Conservation (phyloP, 2,329 filamentous ascomycete species). For the Trichoderma arundinaceum region DNA sequence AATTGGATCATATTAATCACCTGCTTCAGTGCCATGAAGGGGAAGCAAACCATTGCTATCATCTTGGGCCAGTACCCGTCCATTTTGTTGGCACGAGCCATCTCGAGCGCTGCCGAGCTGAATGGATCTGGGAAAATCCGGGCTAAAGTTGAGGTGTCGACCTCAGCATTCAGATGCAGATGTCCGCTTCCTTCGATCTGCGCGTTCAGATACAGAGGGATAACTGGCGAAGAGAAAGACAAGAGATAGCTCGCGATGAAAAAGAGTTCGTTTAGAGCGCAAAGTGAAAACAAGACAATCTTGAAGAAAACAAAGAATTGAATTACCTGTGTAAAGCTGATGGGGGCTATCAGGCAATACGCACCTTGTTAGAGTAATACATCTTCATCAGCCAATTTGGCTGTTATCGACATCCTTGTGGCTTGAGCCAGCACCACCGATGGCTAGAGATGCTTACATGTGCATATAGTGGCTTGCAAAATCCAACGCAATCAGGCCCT, state of each 20-base stretch:
- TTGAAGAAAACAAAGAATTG: constrained; percentile 45
- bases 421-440: constrained; percentile 69
- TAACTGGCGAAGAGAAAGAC: constrained; percentile 86
- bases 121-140: constrained; percentile 85
- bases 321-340: not conserved
- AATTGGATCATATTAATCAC: constrained; percentile 91
- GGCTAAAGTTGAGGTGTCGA: constrained; percentile 69
- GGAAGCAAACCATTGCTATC: constrained; percentile 76
- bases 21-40: constrained; percentile 89
- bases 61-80: constrained; percentile 70
- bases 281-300: constrained; percentile 88
- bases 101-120: constrained; percentile 87
- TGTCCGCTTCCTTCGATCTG: constrained; percentile 53
- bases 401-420: constrained; percentile 91
- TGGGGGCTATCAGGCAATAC: constrained; percentile 35
- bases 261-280: constrained; percentile 88
- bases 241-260: constrained; percentile 97
- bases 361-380: constrained; percentile 95
- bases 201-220: constrained; percentile 79
- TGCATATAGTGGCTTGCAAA: constrained; percentile 96
- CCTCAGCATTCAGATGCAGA: constrained; percentile 67
- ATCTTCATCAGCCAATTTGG: constrained; percentile 87
- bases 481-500: constrained; percentile 87
- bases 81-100: constrained; percentile 91
- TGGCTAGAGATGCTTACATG: constrained; percentile 92